Evolutionary conservation across 768 basidiomycete genomes (phyloP).

Genomic region (Lactarius quietus): DNA sequence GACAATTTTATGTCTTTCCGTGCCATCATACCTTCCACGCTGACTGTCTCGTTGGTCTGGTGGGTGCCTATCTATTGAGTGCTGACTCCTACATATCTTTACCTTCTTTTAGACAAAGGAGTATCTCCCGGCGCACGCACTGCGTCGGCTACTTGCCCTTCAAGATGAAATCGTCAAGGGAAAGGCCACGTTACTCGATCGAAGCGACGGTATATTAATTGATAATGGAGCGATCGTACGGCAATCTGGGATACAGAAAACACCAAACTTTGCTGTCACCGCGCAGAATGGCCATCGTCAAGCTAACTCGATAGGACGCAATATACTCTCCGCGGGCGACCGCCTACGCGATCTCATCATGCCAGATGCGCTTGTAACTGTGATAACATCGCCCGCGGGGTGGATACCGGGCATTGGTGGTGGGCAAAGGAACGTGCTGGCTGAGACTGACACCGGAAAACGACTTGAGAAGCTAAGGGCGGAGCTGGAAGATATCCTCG

Average conservation of each 20-base stretch:
- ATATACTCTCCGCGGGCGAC: conserved; percentile 86
- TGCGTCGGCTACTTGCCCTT: conserved; percentile 81
- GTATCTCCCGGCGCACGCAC: conserved; percentile 73
- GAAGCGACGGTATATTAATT: conserved; percentile 21
- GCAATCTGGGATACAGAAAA: conserved; percentile 53
- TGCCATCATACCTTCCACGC: conserved; percentile 98
- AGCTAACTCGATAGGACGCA: conserved; percentile 67
- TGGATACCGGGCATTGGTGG: conserved; percentile 70
- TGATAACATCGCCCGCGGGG: conserved; percentile 66
- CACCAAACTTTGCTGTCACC: conserved; percentile 60
- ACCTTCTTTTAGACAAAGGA: conserved; percentile 76
- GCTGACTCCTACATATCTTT: neutral
- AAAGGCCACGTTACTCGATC: conserved; percentile 35
- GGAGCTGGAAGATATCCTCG: conserved; percentile 87
- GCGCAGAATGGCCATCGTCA: conserved; percentile 62
- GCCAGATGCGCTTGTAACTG: conserved; percentile 85
- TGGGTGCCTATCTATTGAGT: conserved; percentile 40
- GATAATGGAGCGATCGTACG: conserved; percentile 33
- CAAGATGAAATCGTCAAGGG: conserved; percentile 80
- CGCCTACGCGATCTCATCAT: conserved; percentile 87
- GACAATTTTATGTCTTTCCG: conserved; percentile 98
- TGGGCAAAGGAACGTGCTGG: conserved; percentile 41
- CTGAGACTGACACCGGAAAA: conserved; percentile 52
- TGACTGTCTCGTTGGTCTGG: conserved; percentile 92
- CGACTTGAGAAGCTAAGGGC: conserved; percentile 69